Evolutionary conservation across 2,329 filamentous ascomycete genomes (phyloP), one percentile per base, ranked within the genome.

Genomic region (Aureobasidium leucospermi): DNA sequence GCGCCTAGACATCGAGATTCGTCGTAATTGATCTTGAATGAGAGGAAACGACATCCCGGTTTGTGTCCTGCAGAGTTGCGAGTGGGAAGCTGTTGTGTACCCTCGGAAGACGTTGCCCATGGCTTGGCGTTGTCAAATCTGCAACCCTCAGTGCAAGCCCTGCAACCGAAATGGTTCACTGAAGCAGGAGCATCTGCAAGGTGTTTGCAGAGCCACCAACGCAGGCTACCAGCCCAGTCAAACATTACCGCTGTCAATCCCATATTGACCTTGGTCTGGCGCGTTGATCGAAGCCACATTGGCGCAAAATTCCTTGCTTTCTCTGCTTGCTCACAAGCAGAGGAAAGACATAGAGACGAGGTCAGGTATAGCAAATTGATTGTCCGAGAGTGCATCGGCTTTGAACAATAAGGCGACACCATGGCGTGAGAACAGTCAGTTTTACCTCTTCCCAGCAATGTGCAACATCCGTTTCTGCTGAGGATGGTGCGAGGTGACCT

Each of bases 171-270:
- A 23, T 28, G 32, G 43, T 48, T 48, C 43, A 11, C 31, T 23
- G 32, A 43, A 48, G 55, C 43, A 58, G 34, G 7, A 58, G 23
- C 34, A 58, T 23, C 55, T 58, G 55, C 43, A 48, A 58, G 55
- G 55, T 42, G 42, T 48, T 48, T 41, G n/a, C 19, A 39, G 32
- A 43, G 13, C 42, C 15, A 41, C 11, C 16, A 45, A 56, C 16
- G 13, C 42, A 31, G 11, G 8, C 42, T 39, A 39, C 49, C 15
- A 23, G 23, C 23, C 23, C 23, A 23, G 42, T 28, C 42, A 45
- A 28, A 45, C 39, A 28, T n/a, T 56, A 43, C 43, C 55, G 43
- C 34, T 29, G 23, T 48, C 23, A 23, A 41, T 8, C 28, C 23
- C 23, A 23, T 23, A 23, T 23, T 34, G 6, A 5, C n/a, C 29